Percentiles rank a stretch among this genome's conserved stretches.
phyloP scores from a whole-genome alignment of 179 eudicot genomes.

The Heliamphora pulchella region DNA sequence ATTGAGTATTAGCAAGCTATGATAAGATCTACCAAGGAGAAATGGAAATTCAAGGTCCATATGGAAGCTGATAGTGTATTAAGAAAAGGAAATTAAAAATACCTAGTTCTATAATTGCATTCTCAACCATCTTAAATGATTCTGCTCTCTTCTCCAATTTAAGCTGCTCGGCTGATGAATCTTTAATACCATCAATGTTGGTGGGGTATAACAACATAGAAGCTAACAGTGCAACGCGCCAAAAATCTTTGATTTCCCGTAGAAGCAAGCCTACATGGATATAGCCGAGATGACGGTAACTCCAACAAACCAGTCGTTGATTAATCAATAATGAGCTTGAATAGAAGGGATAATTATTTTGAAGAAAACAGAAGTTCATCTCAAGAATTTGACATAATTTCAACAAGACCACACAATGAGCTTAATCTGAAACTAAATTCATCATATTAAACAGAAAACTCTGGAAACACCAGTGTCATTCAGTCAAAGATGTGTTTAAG shows the following conservation, averaged over 20 bases:
- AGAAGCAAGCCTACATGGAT: conserved; percentile 58
- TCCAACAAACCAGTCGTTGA: background rate
- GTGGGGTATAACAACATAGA: conserved; percentile 48
- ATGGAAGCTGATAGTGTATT: background rate
- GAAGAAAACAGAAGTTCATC: conserved; percentile 1
- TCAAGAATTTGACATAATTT: background rate
- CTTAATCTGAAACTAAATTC: background rate
- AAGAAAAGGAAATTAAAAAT: conserved; percentile 8
- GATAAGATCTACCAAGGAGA: background rate
- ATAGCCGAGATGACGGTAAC: background rate
- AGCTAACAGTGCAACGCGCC: conserved; percentile 69
- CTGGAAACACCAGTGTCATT: background rate
- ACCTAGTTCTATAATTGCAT: conserved; percentile 46
- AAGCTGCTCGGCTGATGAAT: conserved; percentile 26
- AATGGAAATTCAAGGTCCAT: background rate
- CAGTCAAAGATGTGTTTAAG: background rate
- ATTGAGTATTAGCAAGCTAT: background rate
- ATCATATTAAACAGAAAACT: background rate
- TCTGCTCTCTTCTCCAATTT: conserved; percentile 41
- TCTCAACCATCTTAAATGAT: conserved; percentile 46
- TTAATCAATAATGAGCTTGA: background rate
- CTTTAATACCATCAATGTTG: conserved; percentile 20
- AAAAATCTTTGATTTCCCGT: conserved; percentile 80
- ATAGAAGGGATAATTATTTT: conserved; percentile 1
- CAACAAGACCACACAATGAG: background rate